Percentiles rank a stretch among this genome's conserved stretches.
phyloP scores from a whole-genome alignment of 768 basidiomycete genomes.

The Gloeophyllum trabeum region DNA sequence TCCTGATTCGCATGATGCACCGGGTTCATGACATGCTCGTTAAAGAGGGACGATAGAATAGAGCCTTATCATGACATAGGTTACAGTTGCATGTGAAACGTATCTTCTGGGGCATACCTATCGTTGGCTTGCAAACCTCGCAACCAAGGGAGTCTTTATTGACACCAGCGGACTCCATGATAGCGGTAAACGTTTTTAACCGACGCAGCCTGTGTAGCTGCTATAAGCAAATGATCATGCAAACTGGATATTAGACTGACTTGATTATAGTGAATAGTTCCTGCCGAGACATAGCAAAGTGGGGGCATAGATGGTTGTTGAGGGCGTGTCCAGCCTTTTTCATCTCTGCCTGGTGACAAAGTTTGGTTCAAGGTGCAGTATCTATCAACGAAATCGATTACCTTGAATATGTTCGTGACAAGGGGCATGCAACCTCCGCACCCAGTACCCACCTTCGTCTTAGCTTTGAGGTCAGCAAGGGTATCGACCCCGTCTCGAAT shows the following conservation, averaged over 20 bases:
- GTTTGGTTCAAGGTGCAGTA: too few species aligned
- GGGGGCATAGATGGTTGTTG: constrained; percentile 50
- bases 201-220: constrained; percentile 35
- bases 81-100: too few species aligned
- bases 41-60: constrained; percentile 40
- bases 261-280: constrained; percentile 59
- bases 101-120: constrained; percentile 52
- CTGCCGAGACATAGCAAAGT: constrained; percentile 51
- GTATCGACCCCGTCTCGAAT: constrained; percentile 37
- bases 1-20: constrained; percentile 61
- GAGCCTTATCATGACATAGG: constrained; percentile 18
- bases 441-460: constrained; percentile 63
- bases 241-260: constrained; percentile 11
- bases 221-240: not conserved
- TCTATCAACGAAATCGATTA: too few species aligned
- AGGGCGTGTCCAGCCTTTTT: constrained; percentile 50
- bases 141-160: constrained; percentile 46
- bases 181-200: constrained; percentile 39
- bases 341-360: constrained; percentile 45
- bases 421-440: constrained; percentile 69
- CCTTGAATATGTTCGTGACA: constrained; percentile 30
- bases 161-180: constrained; percentile 39
- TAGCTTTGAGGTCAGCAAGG: constrained; percentile 44
- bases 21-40: constrained; percentile 54
- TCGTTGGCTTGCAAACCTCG: constrained; percentile 62